These are phyloP conservation scores for Mortierella sp. DNA, from an alignment of 371 early-diverging fungal species.

Conservation along the genomic window DNA sequence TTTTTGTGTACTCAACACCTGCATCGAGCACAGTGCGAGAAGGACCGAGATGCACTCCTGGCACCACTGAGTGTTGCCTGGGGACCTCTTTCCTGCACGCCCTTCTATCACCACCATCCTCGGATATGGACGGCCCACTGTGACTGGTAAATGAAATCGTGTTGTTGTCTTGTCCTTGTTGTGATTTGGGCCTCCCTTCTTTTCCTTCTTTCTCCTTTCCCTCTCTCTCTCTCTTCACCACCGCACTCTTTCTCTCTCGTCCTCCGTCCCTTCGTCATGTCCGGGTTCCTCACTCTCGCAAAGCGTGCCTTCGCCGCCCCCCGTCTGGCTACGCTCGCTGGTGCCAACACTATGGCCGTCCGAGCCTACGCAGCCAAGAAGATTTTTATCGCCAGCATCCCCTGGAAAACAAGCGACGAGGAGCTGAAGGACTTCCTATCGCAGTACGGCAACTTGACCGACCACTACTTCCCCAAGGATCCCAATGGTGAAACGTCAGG, in stretches of 20 bases:
- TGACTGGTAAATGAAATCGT: slow-evolving; percentile 1
- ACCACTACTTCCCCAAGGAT: slow-evolving; percentile 57
- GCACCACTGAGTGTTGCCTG: too few species aligned
- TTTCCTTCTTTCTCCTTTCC: not conserved
- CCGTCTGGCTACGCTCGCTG: slow-evolving; percentile 25
- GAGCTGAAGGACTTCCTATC: slow-evolving; percentile 60
- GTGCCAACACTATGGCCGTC: slow-evolving; percentile 42
- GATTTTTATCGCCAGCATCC: slow-evolving; percentile 74
- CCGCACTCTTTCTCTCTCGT: not conserved
- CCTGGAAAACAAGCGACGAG: slow-evolving; percentile 69
- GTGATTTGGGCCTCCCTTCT: not conserved
- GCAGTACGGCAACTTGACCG: slow-evolving; percentile 51
- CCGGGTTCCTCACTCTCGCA: slow-evolving; percentile 48
- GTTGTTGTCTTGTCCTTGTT: slow-evolving; percentile 1
- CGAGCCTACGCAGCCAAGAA: slow-evolving; percentile 61
- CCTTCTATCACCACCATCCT: too few species aligned
- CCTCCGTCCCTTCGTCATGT: slow-evolving; percentile 23
- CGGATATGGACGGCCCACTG: not conserved
- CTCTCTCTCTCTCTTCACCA: slow-evolving; percentile 4
- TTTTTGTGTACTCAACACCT: too few species aligned
- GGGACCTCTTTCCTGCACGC: too few species aligned
- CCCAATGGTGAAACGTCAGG: slow-evolving; percentile 75
- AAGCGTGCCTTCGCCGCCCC: slow-evolving; percentile 50
- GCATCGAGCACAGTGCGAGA: too few species aligned
- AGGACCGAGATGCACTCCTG: too few species aligned